Evolutionary conservation across 2,329 filamentous ascomycete species (phyloP).

Genomic region (Aspergillus quadrilineatus): DNA sequence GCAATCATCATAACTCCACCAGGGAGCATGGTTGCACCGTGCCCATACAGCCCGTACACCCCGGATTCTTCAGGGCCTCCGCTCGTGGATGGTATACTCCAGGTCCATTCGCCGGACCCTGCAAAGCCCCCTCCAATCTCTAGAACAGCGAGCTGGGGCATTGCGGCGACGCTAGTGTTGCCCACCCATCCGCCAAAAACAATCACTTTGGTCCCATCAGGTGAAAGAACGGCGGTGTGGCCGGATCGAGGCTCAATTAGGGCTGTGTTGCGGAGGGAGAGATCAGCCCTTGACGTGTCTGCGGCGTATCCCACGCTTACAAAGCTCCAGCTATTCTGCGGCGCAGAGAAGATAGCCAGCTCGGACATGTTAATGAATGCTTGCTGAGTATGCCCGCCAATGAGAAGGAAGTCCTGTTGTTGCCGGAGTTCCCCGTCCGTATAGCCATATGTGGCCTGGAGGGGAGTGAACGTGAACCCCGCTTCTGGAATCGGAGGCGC

Average conservation of each 20-base stretch:
- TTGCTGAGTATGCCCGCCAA: slow-evolving; percentile 78
- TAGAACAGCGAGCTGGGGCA: slow-evolving; percentile 77
- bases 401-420: slow-evolving; percentile 73
- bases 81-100: slow-evolving; percentile 39
- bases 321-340: slow-evolving; percentile 84
- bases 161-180: slow-evolving; percentile 69
- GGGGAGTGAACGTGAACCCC: slow-evolving; percentile 76
- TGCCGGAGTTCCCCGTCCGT: slow-evolving; percentile 63
- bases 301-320: slow-evolving; percentile 59
- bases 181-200: slow-evolving; percentile 93
- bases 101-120: slow-evolving; percentile 45
- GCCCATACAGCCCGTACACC: slow-evolving; percentile 56
- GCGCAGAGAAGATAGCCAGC: slow-evolving; percentile 80
- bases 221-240: slow-evolving; percentile 77
- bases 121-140: slow-evolving; percentile 73
- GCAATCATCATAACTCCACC: slow-evolving; percentile 62
- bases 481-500: slow-evolving; percentile 76
- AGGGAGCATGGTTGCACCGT: slow-evolving; percentile 61
- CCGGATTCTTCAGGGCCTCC: slow-evolving; percentile 41
- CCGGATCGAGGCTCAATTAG: slow-evolving; percentile 79
- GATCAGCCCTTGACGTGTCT: slow-evolving; percentile 51
- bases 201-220: slow-evolving; percentile 74
- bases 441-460: slow-evolving; percentile 69
- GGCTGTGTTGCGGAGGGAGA: slow-evolving; percentile 51
- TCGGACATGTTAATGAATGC: slow-evolving; percentile 96